Evolutionary conservation across 2,329 filamentous ascomycete genomes (phyloP).

Genomic region (Cryoendolithus antarcticus): DNA sequence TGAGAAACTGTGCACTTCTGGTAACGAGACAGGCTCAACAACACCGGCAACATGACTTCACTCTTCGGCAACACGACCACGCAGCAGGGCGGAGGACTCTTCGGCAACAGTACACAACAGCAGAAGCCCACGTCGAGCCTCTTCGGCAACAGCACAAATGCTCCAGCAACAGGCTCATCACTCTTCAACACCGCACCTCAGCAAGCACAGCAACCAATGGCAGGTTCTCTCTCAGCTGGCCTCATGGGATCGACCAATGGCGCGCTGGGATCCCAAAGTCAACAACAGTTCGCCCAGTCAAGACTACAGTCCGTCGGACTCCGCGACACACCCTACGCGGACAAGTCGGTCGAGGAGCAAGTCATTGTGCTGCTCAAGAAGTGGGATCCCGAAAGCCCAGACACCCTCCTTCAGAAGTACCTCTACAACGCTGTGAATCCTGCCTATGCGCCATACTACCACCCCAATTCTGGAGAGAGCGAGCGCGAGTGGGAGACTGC

Average conservation of each 20-base stretch:
- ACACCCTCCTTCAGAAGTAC: conserved; percentile 68
- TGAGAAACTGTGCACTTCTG: no score
- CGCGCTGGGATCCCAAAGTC: conserved; percentile 11
- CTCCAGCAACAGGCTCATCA: conserved; percentile 7
- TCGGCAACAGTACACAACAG: conserved; percentile 6
- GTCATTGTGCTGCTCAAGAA: conserved; percentile 58
- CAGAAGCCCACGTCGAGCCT: conserved; percentile 1
- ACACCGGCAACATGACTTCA: conserved; percentile 14
- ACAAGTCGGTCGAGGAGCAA: conserved; percentile 64
- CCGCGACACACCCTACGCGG: conserved; percentile 26
- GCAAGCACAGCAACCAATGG: conserved; percentile 8
- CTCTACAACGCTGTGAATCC: conserved; percentile 79
- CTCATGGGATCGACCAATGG: conserved; percentile 16
- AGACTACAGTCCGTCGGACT: conserved; percentile 8
- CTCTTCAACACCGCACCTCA: conserved; percentile 13
- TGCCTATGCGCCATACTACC: conserved; percentile 62
- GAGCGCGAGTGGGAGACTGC: conserved; percentile 75
- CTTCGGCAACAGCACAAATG: conserved; percentile 8
- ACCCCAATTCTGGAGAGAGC: conserved; percentile 57
- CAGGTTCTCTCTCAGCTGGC: conserved; percentile 13
- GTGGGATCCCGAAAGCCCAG: conserved; percentile 57
- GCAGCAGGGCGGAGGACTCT: conserved; percentile 2
- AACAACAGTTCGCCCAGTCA: conserved; percentile 15
- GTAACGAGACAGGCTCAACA: no score
- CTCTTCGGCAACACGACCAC: conserved; percentile 26